Evolutionary conservation across 345 rosid genomes (phyloP).

Genomic region (Gossypium longicalyx): DNA sequence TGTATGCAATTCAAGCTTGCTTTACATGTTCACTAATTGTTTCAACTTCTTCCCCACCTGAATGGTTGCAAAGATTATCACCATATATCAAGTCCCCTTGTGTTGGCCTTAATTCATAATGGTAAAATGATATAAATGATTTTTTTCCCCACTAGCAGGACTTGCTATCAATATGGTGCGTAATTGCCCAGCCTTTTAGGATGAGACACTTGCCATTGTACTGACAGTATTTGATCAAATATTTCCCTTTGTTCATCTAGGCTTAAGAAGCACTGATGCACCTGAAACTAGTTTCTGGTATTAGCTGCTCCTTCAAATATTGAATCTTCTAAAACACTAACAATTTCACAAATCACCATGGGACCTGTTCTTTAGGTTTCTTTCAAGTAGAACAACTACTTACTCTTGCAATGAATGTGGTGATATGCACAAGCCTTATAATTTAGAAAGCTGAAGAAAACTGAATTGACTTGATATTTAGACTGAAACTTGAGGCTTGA

Average conservation of each 20-base stretch:
- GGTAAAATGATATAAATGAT: too few relatives aligned
- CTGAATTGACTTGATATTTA: neutral
- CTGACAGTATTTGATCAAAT: neutral
- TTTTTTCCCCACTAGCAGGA: neutral
- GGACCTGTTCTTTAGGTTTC: neutral
- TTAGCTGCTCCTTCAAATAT: neutral
- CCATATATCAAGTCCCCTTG: too few relatives aligned
- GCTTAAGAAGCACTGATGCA: neutral
- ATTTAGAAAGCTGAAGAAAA: constrained; percentile 1
- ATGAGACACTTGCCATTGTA: neutral
- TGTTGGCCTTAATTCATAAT: too few relatives aligned
- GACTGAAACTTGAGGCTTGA: constrained; percentile 1
- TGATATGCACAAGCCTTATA: neutral
- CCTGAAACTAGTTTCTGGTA: neutral
- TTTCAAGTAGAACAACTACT: constrained; percentile 1
- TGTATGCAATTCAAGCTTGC: too few relatives aligned
- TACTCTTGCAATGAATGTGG: neutral
- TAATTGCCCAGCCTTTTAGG: neutral
- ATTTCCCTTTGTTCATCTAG: neutral
- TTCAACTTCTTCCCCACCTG: too few relatives aligned
- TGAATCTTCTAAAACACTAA: neutral
- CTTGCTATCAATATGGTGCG: neutral
- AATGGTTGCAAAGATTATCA: too few relatives aligned
- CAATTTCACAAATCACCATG: neutral
- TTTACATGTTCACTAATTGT: too few relatives aligned